Evolutionary conservation across 768 basidiomycete species (phyloP), one percentile per base, ranked within the genome.

Genomic region (Ramaria sp.): DNA sequence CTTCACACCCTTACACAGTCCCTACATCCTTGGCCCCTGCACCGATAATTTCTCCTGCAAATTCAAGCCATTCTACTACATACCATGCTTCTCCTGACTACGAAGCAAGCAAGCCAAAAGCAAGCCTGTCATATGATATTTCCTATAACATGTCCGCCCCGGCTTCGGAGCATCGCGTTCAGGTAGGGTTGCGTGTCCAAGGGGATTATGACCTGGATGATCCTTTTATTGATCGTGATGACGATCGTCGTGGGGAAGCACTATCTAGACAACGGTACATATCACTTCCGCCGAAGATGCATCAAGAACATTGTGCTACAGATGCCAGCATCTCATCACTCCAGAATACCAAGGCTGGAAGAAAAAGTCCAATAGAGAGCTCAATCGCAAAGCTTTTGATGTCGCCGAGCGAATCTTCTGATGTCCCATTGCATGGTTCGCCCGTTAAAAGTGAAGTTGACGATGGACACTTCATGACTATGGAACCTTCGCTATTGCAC

Each of bases 221-320:
- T 55, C 53, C 53, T 13, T 55, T 55, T 48, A 55, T 55, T 34
- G 53, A 22, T 27, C 43, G 34, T 15, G 18, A 18, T 16, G 51
- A 41, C n/a, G 25, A 41, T 13, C 6, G 15, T n/a, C 22, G 18
- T 24, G 24, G 30, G 3, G 49, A 25, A 22, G 8, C 28, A 13
- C 32, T 24, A 24, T 16, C 32, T 12, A 5, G 28, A 13, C 12
- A 36, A n/a, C 50, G 34, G 3, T 37, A 37, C 25, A 30, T 32
- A 50, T 34, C 48, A 5, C 48, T 32, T 5, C 45, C 15, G 16
- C 45, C 45, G 48, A 32, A 32, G 13, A 34, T 9, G 9, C 48
- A 6, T 16, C 27, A 32, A n/a, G 30, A 4, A 12, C 48, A 34
- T 50, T 30, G 25, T 20, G n/a, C 27, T 28, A 34, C 34, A 50